Evolutionary conservation across 148 eudicot genomes (phyloP), one percentile per base, ranked within the genome.

Genomic region (Vaccinium corymbosum): DNA sequence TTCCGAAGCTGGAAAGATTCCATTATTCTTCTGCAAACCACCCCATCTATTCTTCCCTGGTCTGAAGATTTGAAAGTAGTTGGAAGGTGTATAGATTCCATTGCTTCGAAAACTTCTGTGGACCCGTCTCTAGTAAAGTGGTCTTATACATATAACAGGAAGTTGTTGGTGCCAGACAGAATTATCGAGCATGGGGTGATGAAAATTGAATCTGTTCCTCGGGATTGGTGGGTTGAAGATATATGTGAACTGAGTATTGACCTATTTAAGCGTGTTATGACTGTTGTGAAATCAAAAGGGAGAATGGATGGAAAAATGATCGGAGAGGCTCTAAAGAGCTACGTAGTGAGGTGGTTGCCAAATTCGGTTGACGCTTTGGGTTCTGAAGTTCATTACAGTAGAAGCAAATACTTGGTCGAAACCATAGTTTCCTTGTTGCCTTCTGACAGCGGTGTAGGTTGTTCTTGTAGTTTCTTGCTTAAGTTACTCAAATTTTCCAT

Each of bases 221-320:
- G 84, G 86, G 98, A 95, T 88, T 95, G 98, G 98, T 95, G 98
- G 98, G 91, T 93, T 79, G 98, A 95, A 89, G 98, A 95, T 87
- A 85, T 95, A 66, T 95, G 97, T 71, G 98, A 95, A 82, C 84
- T 95, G 64, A 95, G 94, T 25, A 89, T 94, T 80, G 92, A 90
- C 74, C 78, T 95, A 70, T 95, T 91, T 86, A 93, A 90, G 87
- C 92, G 94, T 62, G 94, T 95, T 38, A 90, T 92, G 95, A 59
- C 86, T 85, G 86, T 93, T 27, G 84, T 94, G 48, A 94, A 89
- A 78, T 92, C 98, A 6, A 94, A 93, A 78, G 94, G 95, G 62
- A 90, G 94, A 86, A 92, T 95, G 90, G 93, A 90, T 59, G 94
- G 93, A 42, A 81, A 84, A 46, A 83, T 95, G 80, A 93, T 92